Conservation (phyloP, 805 yeast species). For the Yarrowia porcina region DNA sequence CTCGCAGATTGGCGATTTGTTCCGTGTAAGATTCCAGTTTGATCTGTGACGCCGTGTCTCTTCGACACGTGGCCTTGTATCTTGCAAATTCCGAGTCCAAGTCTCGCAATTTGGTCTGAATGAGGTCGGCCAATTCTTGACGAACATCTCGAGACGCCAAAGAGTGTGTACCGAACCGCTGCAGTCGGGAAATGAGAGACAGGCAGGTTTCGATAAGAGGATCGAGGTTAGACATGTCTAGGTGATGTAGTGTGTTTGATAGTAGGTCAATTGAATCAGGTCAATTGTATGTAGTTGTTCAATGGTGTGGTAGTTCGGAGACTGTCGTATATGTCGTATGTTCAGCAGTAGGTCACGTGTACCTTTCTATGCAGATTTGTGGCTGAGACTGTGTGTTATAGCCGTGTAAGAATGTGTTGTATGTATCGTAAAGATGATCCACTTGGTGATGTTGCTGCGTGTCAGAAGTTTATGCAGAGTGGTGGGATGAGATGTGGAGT, state of each 20-base stretch:
- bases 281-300: neutral
- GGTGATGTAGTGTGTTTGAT: too few species aligned
- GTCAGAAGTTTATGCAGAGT: neutral
- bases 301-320: neutral
- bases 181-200: conserved; percentile 10
- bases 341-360: too few species aligned
- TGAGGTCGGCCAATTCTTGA: conserved; percentile 13
- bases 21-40: neutral
- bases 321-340: too few species aligned
- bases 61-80: neutral
- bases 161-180: conserved; percentile 13
- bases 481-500: too few species aligned
- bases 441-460: conserved; percentile 21
- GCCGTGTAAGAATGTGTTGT: too few species aligned
- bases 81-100: conserved; percentile 5
- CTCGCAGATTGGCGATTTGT: neutral
- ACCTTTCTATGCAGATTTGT: too few species aligned
- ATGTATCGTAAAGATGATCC: too few species aligned
- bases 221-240: neutral
- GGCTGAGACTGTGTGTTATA: too few species aligned
- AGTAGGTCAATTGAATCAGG: too few species aligned
- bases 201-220: neutral
- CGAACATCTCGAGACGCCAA: conserved; percentile 8
- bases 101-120: conserved; percentile 14
- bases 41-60: conserved; percentile 2